A percentile compares a stretch with the other conserved stretches of the same genome.
These are phyloP conservation scores for Wickerhamomyces chaumierensis DNA, from an alignment of 805 yeast species.

Conservation along the genomic window DNA sequence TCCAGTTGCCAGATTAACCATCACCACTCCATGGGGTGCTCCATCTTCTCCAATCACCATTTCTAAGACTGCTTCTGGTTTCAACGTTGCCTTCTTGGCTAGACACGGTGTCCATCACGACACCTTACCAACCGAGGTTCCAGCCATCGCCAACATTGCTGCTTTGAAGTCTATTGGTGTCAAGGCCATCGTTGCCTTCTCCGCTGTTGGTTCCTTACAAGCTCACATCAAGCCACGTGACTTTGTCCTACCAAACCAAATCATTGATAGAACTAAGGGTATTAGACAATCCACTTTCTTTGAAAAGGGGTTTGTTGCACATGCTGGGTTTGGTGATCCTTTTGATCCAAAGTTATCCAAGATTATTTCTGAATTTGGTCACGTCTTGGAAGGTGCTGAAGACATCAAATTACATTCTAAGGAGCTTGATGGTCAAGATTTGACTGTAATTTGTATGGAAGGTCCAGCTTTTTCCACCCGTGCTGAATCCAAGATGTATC, in stretches of 20 bases:
- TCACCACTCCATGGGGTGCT: conserved; percentile 94
- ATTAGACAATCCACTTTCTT: conserved; percentile 77
- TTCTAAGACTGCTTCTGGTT: conserved; percentile 63
- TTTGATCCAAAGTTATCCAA: conserved; percentile 68
- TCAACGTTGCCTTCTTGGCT: conserved; percentile 87
- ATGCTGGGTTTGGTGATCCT: conserved; percentile 96
- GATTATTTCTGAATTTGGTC: conserved; percentile 48
- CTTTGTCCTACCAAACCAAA: conserved; percentile 92
- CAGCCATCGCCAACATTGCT: conserved; percentile 89
- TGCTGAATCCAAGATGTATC: conserved; percentile 85
- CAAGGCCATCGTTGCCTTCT: conserved; percentile 79
- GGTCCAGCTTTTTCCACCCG: conserved; percentile 97
- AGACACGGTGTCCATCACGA: conserved; percentile 92
- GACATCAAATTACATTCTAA: conserved; percentile 55
- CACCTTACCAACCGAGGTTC: conserved; percentile 84
- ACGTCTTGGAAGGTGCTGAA: conserved; percentile 33
- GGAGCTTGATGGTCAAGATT: conserved; percentile 55
- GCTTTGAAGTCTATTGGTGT: conserved; percentile 86
- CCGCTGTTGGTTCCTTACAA: conserved; percentile 93
- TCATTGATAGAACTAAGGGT: conserved; percentile 95
- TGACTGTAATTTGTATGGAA: conserved; percentile 92
- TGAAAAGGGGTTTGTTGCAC: conserved; percentile 90
- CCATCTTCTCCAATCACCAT: conserved; percentile 93
- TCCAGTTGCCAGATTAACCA: conserved; percentile 74
- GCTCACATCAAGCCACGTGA: conserved; percentile 87